A percentile compares a stretch with the other conserved stretches of the same genome.
These are phyloP conservation scores for Colletotrichum sp. DNA, from an alignment of 2,329 filamentous ascomycete genomes.

Conservation along the genomic window DNA sequence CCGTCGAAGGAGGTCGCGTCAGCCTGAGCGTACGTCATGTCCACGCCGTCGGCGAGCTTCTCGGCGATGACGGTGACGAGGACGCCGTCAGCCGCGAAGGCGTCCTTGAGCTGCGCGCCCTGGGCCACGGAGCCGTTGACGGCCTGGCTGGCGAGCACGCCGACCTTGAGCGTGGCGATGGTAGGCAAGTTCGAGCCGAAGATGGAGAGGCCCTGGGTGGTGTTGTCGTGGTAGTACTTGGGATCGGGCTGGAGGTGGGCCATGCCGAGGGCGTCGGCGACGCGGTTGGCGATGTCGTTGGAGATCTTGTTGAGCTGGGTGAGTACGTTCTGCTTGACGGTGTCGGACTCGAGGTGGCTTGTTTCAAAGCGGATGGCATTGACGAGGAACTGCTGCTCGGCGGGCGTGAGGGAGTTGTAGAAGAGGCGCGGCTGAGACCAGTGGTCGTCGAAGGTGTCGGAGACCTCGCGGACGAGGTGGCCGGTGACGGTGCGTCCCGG, in stretches of 20 bases:
- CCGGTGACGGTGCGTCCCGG: slow-evolving; percentile 60
- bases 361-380: slow-evolving; percentile 77
- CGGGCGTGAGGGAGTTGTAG: slow-evolving; percentile 71
- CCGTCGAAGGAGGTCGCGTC: slow-evolving; percentile 69
- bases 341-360: slow-evolving; percentile 59
- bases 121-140: slow-evolving; percentile 49
- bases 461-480: slow-evolving; percentile 59
- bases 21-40: slow-evolving; percentile 68
- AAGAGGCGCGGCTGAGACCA: slow-evolving; percentile 77
- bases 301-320: slow-evolving; percentile 71
- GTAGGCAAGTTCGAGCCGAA: slow-evolving; percentile 63
- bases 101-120: slow-evolving; percentile 53
- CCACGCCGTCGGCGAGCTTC: slow-evolving; percentile 55
- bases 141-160: slow-evolving; percentile 58
- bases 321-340: slow-evolving; percentile 70
- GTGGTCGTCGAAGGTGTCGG: slow-evolving; percentile 72
- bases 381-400: slow-evolving; percentile 74
- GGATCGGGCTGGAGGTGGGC: slow-evolving; percentile 62
- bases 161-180: slow-evolving; percentile 68
- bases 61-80: slow-evolving; percentile 67
- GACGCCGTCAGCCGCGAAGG: slow-evolving; percentile 56
- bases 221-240: slow-evolving; percentile 73
- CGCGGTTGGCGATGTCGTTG: slow-evolving; percentile 70
- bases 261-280: slow-evolving; percentile 66
- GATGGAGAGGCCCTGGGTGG: slow-evolving; percentile 64